These are phyloP conservation scores for Moesziomyces sp. DNA, from an alignment of 1,284 basidiomycete species.

Conservation along the genomic window DNA sequence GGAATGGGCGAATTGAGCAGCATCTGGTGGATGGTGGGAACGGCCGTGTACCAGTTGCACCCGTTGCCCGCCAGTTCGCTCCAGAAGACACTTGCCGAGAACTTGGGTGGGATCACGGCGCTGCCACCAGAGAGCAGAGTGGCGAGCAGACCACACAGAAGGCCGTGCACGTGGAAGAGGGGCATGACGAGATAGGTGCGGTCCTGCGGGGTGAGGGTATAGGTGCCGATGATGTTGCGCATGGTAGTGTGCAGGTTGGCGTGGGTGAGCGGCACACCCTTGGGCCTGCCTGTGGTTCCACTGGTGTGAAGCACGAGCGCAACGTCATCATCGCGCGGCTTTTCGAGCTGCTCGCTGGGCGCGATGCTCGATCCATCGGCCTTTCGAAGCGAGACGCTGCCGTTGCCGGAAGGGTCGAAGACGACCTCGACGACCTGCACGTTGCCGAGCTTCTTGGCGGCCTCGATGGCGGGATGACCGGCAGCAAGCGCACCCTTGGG, in stretches of 20 bases:
- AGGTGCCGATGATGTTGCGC: conserved; percentile 70
- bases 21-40: conserved; percentile 72
- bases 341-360: conserved; percentile 16
- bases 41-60: conserved; percentile 65
- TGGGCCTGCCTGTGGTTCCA: conserved; percentile 75
- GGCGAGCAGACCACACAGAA: conserved; percentile 75
- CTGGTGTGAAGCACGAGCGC: conserved; percentile 74
- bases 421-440: conserved; percentile 64
- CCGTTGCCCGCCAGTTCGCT: conserved; percentile 69
- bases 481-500: conserved; percentile 54
- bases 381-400: conserved; percentile 43
- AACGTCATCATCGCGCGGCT: conserved; percentile 52
- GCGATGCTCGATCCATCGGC: conserved; percentile 39
- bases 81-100: conserved; percentile 76
- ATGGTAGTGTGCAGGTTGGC: conserved; percentile 75
- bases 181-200: conserved; percentile 76
- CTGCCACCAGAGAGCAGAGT: conserved; percentile 74
- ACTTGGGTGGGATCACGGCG: conserved; percentile 74
- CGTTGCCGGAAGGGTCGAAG: conserved; percentile 51
- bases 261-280: conserved; percentile 74
- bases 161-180: conserved; percentile 77
- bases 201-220: conserved; percentile 71
- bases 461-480: conserved; percentile 44
- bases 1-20: conserved; percentile 69
- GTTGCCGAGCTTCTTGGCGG: conserved; percentile 46